Base-by-base conservation (phyloP, 2,329 filamentous ascomycete genomes). In the Botrytis tulipae region DNA sequence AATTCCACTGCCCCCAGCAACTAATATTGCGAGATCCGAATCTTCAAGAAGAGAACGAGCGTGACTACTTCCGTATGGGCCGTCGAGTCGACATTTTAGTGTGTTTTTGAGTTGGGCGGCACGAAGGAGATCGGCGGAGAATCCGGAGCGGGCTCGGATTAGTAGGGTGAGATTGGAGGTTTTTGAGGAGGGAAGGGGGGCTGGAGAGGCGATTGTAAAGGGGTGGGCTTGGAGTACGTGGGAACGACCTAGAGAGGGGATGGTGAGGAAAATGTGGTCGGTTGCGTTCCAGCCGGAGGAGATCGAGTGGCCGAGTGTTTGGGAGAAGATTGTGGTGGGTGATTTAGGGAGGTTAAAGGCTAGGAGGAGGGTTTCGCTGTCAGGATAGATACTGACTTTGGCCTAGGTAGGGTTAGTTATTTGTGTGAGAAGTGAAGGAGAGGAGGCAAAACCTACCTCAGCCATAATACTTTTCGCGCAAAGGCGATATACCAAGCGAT, bases 1-100 rank as follows among this genome's bases (percentile, higher is more conserved):
- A 62, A 92, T 90, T 8, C 90, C 90, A 42, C 87, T 89, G 0
- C 90, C 90, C 4, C 90, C 89, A 1, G 89, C 89, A 14, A 92
- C 82, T 18, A 92, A 79, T 6, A 92, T 80, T 0, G 86, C 84
- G 0, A 85, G 83, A 57, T 85, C 82, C 25, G 85, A 83, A 22
- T 83, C 81, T 12, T 84, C 83, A 3, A 91, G 83, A 78, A 88
- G 84, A 29, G 86, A 81, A 25, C 89, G 82, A 0, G 89, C 87
- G 76, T 88, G 86, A 0, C 83, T 82, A 16, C 87, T 89, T 57
- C 90, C 90, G 77, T 92, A 91, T 0, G 90, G 90, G 0, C 90
- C 90, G 76, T 92, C 89, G n/a, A 92, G 80, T 10, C 86, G 84
- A 37, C 91, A 83, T 1, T 78, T 76, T 0, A 86, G 82, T 3